phyloP scores from a whole-genome alignment of 768 basidiomycete species.

The Psilocybe cubensis region DNA sequence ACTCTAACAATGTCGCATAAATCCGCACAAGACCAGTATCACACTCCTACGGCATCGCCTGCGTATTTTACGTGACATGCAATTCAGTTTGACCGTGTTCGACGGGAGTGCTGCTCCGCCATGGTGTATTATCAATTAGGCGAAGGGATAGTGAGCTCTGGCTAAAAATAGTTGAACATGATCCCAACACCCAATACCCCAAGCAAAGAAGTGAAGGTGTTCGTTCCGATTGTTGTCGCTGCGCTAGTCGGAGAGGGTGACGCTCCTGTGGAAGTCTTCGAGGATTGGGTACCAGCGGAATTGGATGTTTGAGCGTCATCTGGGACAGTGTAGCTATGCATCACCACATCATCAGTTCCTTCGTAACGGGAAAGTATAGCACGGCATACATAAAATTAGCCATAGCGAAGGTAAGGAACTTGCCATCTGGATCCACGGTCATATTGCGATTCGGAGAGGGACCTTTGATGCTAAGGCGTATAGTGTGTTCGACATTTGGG shows the following conservation, averaged over 20 bases:
- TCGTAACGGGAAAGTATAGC: background rate
- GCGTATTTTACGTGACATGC: no score
- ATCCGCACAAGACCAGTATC: no score
- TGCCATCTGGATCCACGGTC: slow-evolving; percentile 2
- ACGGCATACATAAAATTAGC: slow-evolving; percentile 16
- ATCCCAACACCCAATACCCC: background rate
- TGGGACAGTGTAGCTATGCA: background rate
- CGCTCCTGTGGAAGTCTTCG: background rate
- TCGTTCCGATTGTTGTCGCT: background rate
- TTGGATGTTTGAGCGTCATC: background rate
- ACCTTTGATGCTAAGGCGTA: slow-evolving; percentile 7
- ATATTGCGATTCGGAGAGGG: slow-evolving; percentile 12
- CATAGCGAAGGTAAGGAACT: slow-evolving; percentile 3
- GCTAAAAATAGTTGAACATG: background rate
- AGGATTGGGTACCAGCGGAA: background rate
- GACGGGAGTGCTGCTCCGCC: no score
- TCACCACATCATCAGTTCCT: background rate
- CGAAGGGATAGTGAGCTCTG: no score
- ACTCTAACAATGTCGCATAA: no score
- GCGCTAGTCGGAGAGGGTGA: background rate
- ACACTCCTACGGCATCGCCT: no score
- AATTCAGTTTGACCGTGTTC: no score
- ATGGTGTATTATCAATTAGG: no score
- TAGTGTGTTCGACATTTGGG: slow-evolving; percentile 12
- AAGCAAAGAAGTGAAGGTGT: background rate